Percentiles rank a stretch among this genome's conserved stretches.
phyloP scores from a whole-genome alignment of 2,329 filamentous ascomycete genomes.

The Orbilia ellipsospora region DNA sequence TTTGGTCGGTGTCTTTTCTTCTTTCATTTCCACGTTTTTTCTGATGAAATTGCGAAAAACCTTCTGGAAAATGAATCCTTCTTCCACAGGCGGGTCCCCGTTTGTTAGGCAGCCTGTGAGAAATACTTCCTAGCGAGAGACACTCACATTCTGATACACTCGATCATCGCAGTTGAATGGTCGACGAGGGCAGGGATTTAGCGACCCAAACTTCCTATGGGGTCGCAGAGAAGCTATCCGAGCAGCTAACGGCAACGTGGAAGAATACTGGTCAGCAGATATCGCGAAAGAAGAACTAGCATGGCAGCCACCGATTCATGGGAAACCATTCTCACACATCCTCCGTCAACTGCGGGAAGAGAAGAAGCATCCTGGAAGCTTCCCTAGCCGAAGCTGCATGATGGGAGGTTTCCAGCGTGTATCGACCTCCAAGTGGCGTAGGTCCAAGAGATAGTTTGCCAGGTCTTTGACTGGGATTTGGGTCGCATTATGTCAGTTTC shows the following conservation, averaged over 20 bases:
- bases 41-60: conserved; percentile 30
- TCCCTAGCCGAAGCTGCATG: conserved; percentile 50
- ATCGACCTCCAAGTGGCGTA: conserved; percentile 38
- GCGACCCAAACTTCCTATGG: conserved; percentile 51
- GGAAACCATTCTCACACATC: conserved; percentile 31
- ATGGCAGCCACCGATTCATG: conserved; percentile 49
- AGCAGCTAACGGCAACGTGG: conserved; percentile 50
- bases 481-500: conserved; percentile 54
- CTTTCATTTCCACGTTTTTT: conserved; percentile 24
- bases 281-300: conserved; percentile 22
- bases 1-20: conserved; percentile 22
- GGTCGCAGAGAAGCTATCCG: conserved; percentile 33
- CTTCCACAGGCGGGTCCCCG: conserved; percentile 9
- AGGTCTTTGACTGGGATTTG: conserved; percentile 30
- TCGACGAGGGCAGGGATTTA: conserved; percentile 54
- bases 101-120: conserved; percentile 48
- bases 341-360: conserved; percentile 46
- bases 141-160: conserved; percentile 36
- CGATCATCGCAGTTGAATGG: conserved; percentile 26
- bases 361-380: conserved; percentile 41
- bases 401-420: conserved; percentile 38
- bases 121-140: conserved; percentile 55
- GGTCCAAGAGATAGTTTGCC: conserved; percentile 42
- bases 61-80: conserved; percentile 43
- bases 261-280: conserved; percentile 33